These are phyloP conservation scores for Bothriochloa decipiens DNA, from an alignment of 176 grass and related monocot genomes.

Conservation along the genomic window DNA sequence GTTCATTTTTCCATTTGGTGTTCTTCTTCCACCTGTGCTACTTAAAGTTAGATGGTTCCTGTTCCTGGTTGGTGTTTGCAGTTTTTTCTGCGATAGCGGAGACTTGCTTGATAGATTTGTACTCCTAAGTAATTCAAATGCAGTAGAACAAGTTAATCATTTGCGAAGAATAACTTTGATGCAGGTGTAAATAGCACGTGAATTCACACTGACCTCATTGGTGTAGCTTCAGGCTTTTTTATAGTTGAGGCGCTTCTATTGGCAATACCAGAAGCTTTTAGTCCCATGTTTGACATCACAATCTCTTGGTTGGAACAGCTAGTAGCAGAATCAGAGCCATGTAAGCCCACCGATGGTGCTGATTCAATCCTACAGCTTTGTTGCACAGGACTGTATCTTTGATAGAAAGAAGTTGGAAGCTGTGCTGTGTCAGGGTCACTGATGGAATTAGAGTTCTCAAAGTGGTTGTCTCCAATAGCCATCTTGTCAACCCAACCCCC, in stretches of 20 bases:
- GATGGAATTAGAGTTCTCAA: conserved; percentile 51
- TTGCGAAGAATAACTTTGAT: conserved; percentile 28
- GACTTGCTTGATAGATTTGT: conserved; percentile 54
- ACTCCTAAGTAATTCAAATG: conserved; percentile 55
- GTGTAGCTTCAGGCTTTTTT: conserved; percentile 62
- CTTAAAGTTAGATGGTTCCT: conserved; percentile 33
- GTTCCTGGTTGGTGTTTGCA: conserved; percentile 55
- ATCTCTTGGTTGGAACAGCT: conserved; percentile 73
- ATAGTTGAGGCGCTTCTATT: conserved; percentile 46
- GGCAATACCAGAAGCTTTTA: conserved; percentile 44
- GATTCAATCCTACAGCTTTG: conserved; percentile 51
- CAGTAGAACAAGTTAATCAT: conserved; percentile 30
- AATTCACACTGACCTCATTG: conserved; percentile 59
- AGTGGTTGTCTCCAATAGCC: conserved; percentile 43
- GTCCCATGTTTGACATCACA: conserved; percentile 48
- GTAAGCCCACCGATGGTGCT: conserved; percentile 47
- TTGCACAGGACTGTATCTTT: conserved; percentile 53
- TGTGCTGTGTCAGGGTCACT: conserved; percentile 36
- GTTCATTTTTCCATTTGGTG: conserved; percentile 44
- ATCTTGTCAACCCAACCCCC: conserved; percentile 48
- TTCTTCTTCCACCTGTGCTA: conserved; percentile 47
- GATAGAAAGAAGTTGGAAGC: conserved; percentile 60
- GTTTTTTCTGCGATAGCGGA: conserved; percentile 52
- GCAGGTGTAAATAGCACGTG: conserved; percentile 11
- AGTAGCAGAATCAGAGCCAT: conserved; percentile 54